phyloP scores from a whole-genome alignment of 31 red algal species.

The Pterothamnion heteromorphum region DNA sequence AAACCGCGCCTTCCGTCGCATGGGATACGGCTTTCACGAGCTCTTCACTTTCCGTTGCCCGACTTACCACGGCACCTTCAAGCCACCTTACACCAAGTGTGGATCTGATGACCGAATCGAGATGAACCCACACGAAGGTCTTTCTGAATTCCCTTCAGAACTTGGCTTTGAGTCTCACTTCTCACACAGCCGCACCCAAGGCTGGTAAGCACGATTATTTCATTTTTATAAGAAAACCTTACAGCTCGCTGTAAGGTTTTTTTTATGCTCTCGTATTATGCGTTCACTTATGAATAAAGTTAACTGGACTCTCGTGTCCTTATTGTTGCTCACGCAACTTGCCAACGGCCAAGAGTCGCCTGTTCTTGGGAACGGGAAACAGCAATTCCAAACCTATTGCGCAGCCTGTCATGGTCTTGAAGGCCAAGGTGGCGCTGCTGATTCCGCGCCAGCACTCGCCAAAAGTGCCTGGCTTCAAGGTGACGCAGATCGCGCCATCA shows the following conservation, averaged over 20 bases:
- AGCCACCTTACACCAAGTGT: neutral
- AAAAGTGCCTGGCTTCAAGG: conserved; percentile 8
- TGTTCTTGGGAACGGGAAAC: too few relatives aligned
- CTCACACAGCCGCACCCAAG: too few relatives aligned
- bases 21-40: neutral
- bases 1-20: neutral
- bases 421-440: neutral
- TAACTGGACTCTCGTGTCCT: too few relatives aligned
- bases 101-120: neutral
- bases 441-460: neutral
- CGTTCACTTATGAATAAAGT: too few relatives aligned
- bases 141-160: neutral
- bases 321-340: too few relatives aligned
- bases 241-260: too few relatives aligned
- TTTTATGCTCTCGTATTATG: too few relatives aligned
- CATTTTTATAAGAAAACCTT: too few relatives aligned
- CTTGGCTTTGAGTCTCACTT: neutral
- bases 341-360: too few relatives aligned
- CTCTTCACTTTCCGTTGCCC: neutral
- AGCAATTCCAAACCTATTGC: too few relatives aligned
- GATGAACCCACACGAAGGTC: neutral
- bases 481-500: neutral
- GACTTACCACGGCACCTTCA: neutral
- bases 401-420: conserved; percentile 17
- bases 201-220: too few relatives aligned